phyloP scores from a whole-genome alignment of 257 asterid genomes.

The Nicotiana noctiflora region DNA sequence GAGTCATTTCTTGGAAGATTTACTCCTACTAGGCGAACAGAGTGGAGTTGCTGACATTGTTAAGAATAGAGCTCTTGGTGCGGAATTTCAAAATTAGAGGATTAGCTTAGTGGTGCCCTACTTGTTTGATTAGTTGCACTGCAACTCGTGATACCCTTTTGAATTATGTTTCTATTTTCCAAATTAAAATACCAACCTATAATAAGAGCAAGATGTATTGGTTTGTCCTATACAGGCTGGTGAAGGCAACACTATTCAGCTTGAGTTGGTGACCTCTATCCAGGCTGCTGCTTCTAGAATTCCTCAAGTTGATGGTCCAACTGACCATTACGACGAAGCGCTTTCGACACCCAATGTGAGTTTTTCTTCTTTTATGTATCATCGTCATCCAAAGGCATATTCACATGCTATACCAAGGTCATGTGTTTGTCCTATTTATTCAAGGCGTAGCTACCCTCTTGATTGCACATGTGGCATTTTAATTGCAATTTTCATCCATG shows the following conservation, averaged over 20 bases:
- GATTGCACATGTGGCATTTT: background rate
- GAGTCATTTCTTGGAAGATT: background rate
- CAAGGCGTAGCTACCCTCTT: background rate
- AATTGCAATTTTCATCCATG: background rate
- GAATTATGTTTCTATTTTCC: background rate
- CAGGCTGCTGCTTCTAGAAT: slow-evolving; percentile 33
- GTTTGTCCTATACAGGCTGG: slow-evolving; percentile 31
- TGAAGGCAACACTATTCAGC: slow-evolving; percentile 26
- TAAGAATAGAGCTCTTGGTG: background rate
- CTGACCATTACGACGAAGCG: slow-evolving; percentile 80
- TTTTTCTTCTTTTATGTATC: slow-evolving; percentile 8
- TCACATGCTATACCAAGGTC: background rate
- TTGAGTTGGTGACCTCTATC: slow-evolving; percentile 9
- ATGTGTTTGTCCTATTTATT: background rate
- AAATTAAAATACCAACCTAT: background rate
- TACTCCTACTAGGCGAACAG: background rate
- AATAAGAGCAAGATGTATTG: background rate
- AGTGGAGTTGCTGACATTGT: background rate
- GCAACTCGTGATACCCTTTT: background rate
- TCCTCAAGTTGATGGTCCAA: slow-evolving; percentile 83
- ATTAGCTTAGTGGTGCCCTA: background rate
- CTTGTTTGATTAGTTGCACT: slow-evolving; percentile 3
- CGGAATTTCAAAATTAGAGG: background rate
- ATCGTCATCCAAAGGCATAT: background rate
- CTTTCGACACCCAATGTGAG: slow-evolving; percentile 91